A percentile compares a stretch with the other conserved stretches of the same genome.
Conservation (phyloP, 768 basidiomycete genomes). For the Boletus coccyginus region DNA sequence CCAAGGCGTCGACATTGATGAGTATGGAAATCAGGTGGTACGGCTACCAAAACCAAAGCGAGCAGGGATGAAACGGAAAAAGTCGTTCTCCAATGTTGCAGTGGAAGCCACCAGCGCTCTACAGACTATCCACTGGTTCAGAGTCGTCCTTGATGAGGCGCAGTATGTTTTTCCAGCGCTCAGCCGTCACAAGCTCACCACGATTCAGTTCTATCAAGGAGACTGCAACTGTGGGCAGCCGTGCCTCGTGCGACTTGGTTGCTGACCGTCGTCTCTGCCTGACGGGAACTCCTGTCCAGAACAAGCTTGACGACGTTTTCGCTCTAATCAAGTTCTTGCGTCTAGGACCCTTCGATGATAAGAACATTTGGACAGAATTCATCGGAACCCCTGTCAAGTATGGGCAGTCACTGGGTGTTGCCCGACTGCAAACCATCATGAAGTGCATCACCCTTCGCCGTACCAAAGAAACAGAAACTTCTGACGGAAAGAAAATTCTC, state of each 20-base stretch:
- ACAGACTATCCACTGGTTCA: slow-evolving; percentile 95
- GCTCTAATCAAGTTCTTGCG: slow-evolving; percentile 96
- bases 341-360: slow-evolving; percentile 89
- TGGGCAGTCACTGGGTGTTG: slow-evolving; percentile 85
- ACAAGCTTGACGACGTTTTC: slow-evolving; percentile 97
- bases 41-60: slow-evolving; percentile 67
- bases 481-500: slow-evolving; percentile 82
- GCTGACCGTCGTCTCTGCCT: slow-evolving; percentile 92
- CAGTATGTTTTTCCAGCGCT: slow-evolving; percentile 61
- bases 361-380: slow-evolving; percentile 88
- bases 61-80: slow-evolving; percentile 65
- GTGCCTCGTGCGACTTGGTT: slow-evolving; percentile 91
- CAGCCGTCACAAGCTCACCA: neutral
- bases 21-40: slow-evolving; percentile 58
- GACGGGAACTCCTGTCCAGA: slow-evolving; percentile 99
- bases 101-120: slow-evolving; percentile 69
- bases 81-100: slow-evolving; percentile 40
- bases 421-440: slow-evolving; percentile 96
- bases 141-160: slow-evolving; percentile 91
- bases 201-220: slow-evolving; percentile 88
- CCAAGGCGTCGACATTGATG: slow-evolving; percentile 63
- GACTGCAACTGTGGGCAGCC: slow-evolving; percentile 87
- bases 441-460: slow-evolving; percentile 93
- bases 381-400: slow-evolving; percentile 93
- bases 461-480: slow-evolving; percentile 85